Evolutionary conservation across 2,329 filamentous ascomycete genomes (phyloP), one percentile per base, ranked within the genome.

Genomic region (Penicillium sp.): DNA sequence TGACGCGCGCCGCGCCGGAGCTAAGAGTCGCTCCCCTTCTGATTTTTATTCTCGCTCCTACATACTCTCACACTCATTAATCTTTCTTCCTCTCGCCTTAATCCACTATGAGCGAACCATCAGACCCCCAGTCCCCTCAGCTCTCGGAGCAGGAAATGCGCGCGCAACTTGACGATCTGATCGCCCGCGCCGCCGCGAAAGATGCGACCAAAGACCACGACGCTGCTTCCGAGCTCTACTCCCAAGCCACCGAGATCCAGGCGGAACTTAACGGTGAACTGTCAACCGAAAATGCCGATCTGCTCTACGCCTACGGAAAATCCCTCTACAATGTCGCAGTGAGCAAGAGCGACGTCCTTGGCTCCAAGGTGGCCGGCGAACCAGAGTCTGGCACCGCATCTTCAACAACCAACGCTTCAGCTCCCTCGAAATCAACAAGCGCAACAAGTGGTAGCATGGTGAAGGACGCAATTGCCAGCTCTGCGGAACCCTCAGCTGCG

Each of bases 271-370:
- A 97, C 72, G 94, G 93, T 73, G 94, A 97, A 76, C 90, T 95
- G 82, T 86, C 86, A 14, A 86, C 90, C 4, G 87, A 91, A 54
- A 99, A 99, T 67, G 93, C 92, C 47, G 93, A 97, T 71, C 85
- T 99, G 44, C 85, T 97, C 18, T 99, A 96, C 74, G 85, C 92
- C 60, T 99, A 99, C 75, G 94, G 94, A 13, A 90, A 93, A 70
- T 91, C 91, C 53, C 79, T 99, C 18, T 97, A 96, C 81, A 92
- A 92, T 73, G 89, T 97, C 56, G 94, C 92, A 29, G 90, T 97
- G 72, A 88, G 86, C 72, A 96, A 96, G 75, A 97, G 92, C 70
- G 92, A 97, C 69, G 92, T 99, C 22, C 81, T 99, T 34, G 94
- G 94, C 54, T 90, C 89, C 32, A 89, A 89, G 67, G 89, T 92